Base-by-base conservation (phyloP, 2,329 filamentous ascomycete genomes). In the Emericellopsis atlantica region DNA sequence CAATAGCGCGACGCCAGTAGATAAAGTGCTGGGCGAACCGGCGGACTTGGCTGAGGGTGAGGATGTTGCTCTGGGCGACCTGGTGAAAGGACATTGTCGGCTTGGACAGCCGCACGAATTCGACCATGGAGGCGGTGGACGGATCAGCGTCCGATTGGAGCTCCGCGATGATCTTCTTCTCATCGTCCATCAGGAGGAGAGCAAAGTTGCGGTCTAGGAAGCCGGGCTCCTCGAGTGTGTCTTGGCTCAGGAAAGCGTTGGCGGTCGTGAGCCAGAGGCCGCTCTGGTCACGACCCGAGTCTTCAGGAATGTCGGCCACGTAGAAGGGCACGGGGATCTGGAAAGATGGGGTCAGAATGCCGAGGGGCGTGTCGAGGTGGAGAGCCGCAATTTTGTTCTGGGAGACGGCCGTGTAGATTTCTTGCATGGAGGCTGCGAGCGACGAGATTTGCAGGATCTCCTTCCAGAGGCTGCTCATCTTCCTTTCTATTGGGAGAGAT, bases 21-120 rank as follows among this genome's bases (percentile, higher is more conserved):
- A 96, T 88, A 46, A 98, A 81, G 63, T 96, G 92, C 43, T 86
- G 84, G 9, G 89, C 88, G 46, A 94, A 84, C 50, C 86, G 81
- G 47, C 90, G 82, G 46, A 96, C 82, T 49, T 94, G 85, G 26
- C 77, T 72, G 2, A 92, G 70, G 4, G 83, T 79, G 40, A 96
- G 81, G 16, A 80, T 74, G 40, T 83, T 77, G 48, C 72, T 76
- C 48, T 80, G 74, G 14, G 81, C 77, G 41, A 87, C 76, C 56
- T 89, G 84, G 42, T 77, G 65, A 55, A 83, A 79, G 64, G 79
- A 81, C 47, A 77, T 63, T 10, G 74, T 82, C 9, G 79, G 78
- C 51, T 72, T 84, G 50, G 71, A 89, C 47, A 87, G 74, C 45
- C 83, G 78, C 31, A 85, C 82, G 59, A 89, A 88, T 57, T 89